Evolutionary conservation across 768 basidiomycete genomes (phyloP).

Genomic region (Hygrocybe punicea): DNA sequence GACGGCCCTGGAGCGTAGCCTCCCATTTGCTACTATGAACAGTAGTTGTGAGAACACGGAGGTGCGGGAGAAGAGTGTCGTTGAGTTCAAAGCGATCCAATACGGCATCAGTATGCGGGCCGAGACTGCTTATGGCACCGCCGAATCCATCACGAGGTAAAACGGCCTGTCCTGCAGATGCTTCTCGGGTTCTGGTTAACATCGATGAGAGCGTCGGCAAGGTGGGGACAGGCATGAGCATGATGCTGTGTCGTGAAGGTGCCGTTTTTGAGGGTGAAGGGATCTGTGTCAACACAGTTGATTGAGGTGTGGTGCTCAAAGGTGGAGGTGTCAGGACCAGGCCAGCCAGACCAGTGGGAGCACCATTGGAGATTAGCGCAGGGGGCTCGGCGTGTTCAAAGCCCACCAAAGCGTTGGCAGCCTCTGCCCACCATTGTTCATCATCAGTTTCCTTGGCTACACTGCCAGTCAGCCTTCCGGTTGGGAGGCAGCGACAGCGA

Average conservation of each 20-base stretch:
- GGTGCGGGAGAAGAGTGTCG: background rate
- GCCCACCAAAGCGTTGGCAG: background rate
- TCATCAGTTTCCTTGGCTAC: background rate
- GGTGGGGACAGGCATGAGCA: no score
- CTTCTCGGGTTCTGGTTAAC: background rate
- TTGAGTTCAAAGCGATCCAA: background rate
- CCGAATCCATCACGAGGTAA: background rate
- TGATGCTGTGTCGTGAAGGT: background rate
- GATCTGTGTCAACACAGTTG: no score
- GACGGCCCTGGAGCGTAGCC: background rate
- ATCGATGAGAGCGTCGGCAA: no score
- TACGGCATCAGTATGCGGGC: conserved; percentile 6
- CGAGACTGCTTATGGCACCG: conserved; percentile 5
- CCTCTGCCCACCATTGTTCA: background rate
- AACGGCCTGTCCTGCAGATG: background rate
- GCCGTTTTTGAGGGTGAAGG: no score
- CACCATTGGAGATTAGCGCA: background rate
- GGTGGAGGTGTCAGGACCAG: no score
- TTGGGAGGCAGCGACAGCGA: background rate
- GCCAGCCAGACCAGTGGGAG: background rate
- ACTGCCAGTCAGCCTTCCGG: background rate
- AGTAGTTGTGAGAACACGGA: background rate
- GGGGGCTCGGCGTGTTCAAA: background rate
- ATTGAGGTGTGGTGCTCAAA: no score
- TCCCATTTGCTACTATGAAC: conserved; percentile 4